Evolutionary conservation across 2,329 filamentous ascomycete species (phyloP).

Genomic region (Passalora sequoiae): DNA sequence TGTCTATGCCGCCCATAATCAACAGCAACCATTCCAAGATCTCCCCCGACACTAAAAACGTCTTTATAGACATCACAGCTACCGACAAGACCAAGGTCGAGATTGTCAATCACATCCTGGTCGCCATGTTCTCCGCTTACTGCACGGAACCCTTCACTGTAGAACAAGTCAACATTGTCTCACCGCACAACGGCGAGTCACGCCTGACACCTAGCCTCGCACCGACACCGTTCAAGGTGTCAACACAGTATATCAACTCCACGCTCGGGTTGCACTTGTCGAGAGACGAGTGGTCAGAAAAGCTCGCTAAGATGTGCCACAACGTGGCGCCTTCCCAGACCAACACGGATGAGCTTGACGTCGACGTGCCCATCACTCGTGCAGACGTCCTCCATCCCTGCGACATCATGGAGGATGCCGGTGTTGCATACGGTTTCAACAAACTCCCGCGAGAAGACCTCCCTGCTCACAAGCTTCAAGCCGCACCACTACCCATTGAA

Average conservation of each 20-base stretch:
- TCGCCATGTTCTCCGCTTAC: conserved; percentile 95
- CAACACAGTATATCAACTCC: conserved; percentile 88
- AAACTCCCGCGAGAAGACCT: conserved; percentile 82
- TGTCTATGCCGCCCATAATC: conserved; percentile 95
- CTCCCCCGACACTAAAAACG: conserved; percentile 75
- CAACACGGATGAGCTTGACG: conserved; percentile 63
- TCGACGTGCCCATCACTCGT: conserved; percentile 79
- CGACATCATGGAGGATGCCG: conserved; percentile 98
- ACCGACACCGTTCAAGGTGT: conserved; percentile 72
- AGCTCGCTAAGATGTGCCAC: conserved; percentile 86
- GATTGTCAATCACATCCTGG: conserved; percentile 90
- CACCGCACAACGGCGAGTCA: conserved; percentile 80
- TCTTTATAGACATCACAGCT: conserved; percentile 96
- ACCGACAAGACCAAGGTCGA: conserved; percentile 95
- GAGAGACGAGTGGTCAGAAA: conserved; percentile 67
- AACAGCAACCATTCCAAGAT: conserved; percentile 98
- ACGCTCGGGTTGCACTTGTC: conserved; percentile 79
- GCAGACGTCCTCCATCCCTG: conserved; percentile 94
- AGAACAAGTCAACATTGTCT: conserved; percentile 88
- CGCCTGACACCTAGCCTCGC: conserved; percentile 74
- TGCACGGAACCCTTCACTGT: conserved; percentile 84
- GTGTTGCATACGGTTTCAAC: conserved; percentile 97
- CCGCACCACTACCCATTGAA: conserved; percentile 83
- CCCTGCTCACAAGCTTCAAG: conserved; percentile 78
- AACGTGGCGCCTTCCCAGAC: conserved; percentile 68